These are phyloP conservation scores for Mycena citricolor DNA, from an alignment of 1,284 basidiomycete genomes.

Conservation along the genomic window DNA sequence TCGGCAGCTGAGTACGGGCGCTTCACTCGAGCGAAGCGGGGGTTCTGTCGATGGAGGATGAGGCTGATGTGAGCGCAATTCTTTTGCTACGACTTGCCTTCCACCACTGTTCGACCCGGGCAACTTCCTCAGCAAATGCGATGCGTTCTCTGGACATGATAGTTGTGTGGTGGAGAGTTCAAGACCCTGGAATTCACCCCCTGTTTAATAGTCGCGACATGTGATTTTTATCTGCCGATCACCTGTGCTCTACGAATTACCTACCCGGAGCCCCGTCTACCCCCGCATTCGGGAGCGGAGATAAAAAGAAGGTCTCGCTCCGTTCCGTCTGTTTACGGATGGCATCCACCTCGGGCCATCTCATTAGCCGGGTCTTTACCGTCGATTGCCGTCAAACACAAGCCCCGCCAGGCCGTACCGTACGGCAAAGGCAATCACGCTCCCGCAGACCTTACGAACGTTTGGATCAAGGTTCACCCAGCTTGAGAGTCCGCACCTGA, in stretches of 20 bases:
- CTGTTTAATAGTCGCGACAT: not conserved
- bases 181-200: not conserved
- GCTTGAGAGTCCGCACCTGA: constrained; percentile 48
- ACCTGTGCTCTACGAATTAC: too few relatives aligned
- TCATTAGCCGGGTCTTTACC: constrained; percentile 40
- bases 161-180: constrained; percentile 13
- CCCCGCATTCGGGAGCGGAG: too few relatives aligned
- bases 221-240: constrained; percentile 6
- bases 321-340: not conserved
- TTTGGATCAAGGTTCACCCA: constrained; percentile 10
- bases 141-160: constrained; percentile 62
- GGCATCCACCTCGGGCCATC: not conserved
- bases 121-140: constrained; percentile 80
- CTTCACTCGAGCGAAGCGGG: constrained; percentile 82
- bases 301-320: too few relatives aligned
- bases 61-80: constrained; percentile 3
- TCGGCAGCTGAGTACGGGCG: constrained; percentile 93
- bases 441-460: constrained; percentile 58
- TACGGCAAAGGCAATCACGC: constrained; percentile 75
- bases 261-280: too few relatives aligned
- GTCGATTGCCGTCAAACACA: constrained; percentile 86
- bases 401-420: constrained; percentile 86
- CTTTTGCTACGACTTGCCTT: constrained; percentile 59
- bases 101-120: constrained; percentile 88
- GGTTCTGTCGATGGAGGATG: constrained; percentile 49